Percentiles rank a stretch among this genome's conserved stretches.
phyloP scores from a whole-genome alignment of 108 stramenopile species.

The Seminavis robusta region DNA sequence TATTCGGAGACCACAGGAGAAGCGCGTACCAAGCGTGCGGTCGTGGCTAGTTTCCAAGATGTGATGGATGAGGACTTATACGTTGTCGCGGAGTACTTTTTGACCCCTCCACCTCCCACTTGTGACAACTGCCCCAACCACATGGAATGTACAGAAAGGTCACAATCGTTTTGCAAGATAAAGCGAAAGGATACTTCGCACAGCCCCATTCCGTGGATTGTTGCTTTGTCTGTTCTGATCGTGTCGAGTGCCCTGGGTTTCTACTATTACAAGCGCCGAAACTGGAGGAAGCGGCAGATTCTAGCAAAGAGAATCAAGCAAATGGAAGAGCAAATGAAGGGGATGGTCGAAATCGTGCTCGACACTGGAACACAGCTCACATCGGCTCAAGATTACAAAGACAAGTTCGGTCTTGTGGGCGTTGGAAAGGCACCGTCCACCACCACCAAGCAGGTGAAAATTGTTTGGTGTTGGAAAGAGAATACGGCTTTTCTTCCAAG shows the following conservation, averaged over 20 bases:
- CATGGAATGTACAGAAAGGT: background rate
- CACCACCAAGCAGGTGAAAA: background rate
- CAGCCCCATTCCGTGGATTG: background rate
- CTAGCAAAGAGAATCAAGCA: too few relatives aligned
- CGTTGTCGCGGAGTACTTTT: background rate
- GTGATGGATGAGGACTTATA: background rate
- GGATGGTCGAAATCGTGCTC: too few relatives aligned
- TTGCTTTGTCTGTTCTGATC: background rate
- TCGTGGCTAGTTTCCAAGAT: background rate
- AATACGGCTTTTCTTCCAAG: too few relatives aligned
- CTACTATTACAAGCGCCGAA: background rate
- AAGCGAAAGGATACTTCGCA: background rate
- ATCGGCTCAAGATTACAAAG: background rate
- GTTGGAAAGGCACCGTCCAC: background rate
- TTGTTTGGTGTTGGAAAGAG: background rate
- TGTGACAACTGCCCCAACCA: too few relatives aligned
- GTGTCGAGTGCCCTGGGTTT: background rate
- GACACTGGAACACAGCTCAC: background rate
- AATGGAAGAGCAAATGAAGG: too few relatives aligned
- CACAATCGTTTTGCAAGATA: background rate
- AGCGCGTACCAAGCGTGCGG: background rate
- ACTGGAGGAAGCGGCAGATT: background rate
- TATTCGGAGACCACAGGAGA: background rate
- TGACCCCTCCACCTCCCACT: background rate
- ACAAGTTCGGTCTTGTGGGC: background rate